A percentile compares a stretch with the other conserved stretches of the same genome.
phyloP scores from a whole-genome alignment of 1,284 basidiomycete species.

The Sporisorium exsertum region DNA sequence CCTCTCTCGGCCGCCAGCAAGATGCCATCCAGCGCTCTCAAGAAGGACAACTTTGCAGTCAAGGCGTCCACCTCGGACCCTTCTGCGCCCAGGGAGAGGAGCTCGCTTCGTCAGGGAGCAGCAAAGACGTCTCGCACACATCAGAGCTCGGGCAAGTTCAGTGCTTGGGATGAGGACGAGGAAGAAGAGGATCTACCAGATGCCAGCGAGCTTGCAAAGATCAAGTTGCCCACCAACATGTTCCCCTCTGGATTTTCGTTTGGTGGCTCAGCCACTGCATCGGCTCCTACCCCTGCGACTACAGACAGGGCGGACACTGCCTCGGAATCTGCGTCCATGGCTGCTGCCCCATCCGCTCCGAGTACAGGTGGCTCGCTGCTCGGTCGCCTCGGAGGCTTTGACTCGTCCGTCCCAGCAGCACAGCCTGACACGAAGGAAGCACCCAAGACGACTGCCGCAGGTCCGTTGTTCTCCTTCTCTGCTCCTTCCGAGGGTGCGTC shows the following conservation, averaged over 20 bases:
- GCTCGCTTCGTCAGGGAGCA: slow-evolving; percentile 62
- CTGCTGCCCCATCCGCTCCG: not conserved
- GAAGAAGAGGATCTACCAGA: slow-evolving; percentile 63
- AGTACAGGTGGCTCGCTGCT: slow-evolving; percentile 13
- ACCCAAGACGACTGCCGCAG: slow-evolving; percentile 14
- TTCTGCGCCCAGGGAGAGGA: slow-evolving; percentile 44
- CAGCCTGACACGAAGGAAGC: slow-evolving; percentile 27
- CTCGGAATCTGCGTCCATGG: slow-evolving; percentile 1
- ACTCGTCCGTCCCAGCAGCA: slow-evolving; percentile 36
- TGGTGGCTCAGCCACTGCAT: slow-evolving; percentile 18
- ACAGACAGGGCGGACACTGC: slow-evolving; percentile 7
- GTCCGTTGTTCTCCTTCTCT: slow-evolving; percentile 44
- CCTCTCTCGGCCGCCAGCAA: slow-evolving; percentile 42
- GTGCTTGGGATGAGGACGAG: slow-evolving; percentile 63
- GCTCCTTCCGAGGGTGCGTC: slow-evolving; percentile 41
- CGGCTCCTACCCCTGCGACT: slow-evolving; percentile 3
- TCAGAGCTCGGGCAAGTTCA: slow-evolving; percentile 62
- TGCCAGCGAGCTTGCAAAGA: slow-evolving; percentile 63
- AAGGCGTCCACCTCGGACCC: slow-evolving; percentile 43
- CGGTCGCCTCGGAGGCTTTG: slow-evolving; percentile 52
- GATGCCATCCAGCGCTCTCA: slow-evolving; percentile 23
- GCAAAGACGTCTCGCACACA: slow-evolving; percentile 61
- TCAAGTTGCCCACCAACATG: slow-evolving; percentile 63
- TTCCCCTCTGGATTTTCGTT: slow-evolving; percentile 65
- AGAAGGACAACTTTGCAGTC: slow-evolving; percentile 58